phyloP scores from a whole-genome alignment of 2,329 filamentous ascomycete species.

The Aspergillus felis region DNA sequence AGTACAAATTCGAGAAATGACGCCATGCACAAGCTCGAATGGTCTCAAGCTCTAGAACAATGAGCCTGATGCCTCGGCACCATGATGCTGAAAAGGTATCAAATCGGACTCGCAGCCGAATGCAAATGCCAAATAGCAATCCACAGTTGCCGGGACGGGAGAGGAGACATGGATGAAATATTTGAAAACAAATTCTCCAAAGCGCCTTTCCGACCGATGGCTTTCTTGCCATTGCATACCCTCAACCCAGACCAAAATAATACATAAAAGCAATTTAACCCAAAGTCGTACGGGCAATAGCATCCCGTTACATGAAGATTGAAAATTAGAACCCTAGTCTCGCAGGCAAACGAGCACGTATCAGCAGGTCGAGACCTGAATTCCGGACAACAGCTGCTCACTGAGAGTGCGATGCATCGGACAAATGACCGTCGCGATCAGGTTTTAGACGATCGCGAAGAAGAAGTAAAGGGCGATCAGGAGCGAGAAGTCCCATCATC shows the following conservation, averaged over 20 bases:
- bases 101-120: constrained; percentile 19
- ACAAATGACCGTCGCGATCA: constrained; percentile 16
- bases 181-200: constrained; percentile 7
- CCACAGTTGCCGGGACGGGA: neutral
- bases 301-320: neutral
- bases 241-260: constrained; percentile 11
- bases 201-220: constrained; percentile 17
- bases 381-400: neutral
- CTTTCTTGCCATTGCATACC: constrained; percentile 10
- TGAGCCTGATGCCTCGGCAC: constrained; percentile 18
- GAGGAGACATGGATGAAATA: neutral
- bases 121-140: constrained; percentile 7
- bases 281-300: neutral
- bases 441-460: constrained; percentile 37
- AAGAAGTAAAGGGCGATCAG: constrained; percentile 39
- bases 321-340: neutral
- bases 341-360: neutral
- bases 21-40: constrained; percentile 23
- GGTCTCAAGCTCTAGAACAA: constrained; percentile 19
- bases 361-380: neutral
- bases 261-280: constrained; percentile 9
- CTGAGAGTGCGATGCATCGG: constrained; percentile 8
- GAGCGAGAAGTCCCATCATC: constrained; percentile 48
- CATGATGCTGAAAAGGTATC: constrained; percentile 24
- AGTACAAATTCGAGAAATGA: constrained; percentile 21